These are phyloP conservation scores for Paecilomyces formosus DNA, from an alignment of 2,329 filamentous ascomycete species.

Conservation along the genomic window DNA sequence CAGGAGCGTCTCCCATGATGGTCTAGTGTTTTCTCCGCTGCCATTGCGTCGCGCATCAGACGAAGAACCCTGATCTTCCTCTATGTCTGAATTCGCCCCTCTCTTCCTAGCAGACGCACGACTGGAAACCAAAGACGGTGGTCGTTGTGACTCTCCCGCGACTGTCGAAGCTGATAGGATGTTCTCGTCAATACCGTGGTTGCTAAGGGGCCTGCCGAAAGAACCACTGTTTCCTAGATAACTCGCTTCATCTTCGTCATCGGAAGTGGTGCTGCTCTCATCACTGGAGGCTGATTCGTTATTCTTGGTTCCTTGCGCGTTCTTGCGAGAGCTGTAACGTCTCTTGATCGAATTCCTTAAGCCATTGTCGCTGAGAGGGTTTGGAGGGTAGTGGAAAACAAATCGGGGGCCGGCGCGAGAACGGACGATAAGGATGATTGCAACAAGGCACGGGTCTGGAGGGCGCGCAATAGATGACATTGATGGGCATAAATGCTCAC, in stretches of 20 bases:
- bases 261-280: slow-evolving; percentile 29
- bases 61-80: slow-evolving; percentile 21
- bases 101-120: slow-evolving; percentile 20
- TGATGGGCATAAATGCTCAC: slow-evolving; percentile 2
- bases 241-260: slow-evolving; percentile 31
- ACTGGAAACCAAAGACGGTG: slow-evolving; percentile 27
- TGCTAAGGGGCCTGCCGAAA: slow-evolving; percentile 21
- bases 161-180: slow-evolving; percentile 18
- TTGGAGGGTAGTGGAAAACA: slow-evolving; percentile 79
- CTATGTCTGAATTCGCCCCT: slow-evolving; percentile 21
- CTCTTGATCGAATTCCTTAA: slow-evolving; percentile 26
- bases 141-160: slow-evolving; percentile 20
- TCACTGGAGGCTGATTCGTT: slow-evolving; percentile 34
- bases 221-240: slow-evolving; percentile 17
- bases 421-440: slow-evolving; percentile 66
- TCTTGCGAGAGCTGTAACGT: slow-evolving; percentile 27
- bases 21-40: slow-evolving; percentile 13
- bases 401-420: slow-evolving; percentile 73
- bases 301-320: slow-evolving; percentile 12
- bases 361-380: slow-evolving; percentile 35
- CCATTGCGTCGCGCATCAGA: slow-evolving; percentile 22
- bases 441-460: slow-evolving; percentile 54
- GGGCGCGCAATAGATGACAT: slow-evolving; percentile 42
- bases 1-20: slow-evolving; percentile 54
- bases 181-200: slow-evolving; percentile 25